These are phyloP conservation scores for Agrocybe praecox DNA, from an alignment of 768 basidiomycete species.

Conservation along the genomic window DNA sequence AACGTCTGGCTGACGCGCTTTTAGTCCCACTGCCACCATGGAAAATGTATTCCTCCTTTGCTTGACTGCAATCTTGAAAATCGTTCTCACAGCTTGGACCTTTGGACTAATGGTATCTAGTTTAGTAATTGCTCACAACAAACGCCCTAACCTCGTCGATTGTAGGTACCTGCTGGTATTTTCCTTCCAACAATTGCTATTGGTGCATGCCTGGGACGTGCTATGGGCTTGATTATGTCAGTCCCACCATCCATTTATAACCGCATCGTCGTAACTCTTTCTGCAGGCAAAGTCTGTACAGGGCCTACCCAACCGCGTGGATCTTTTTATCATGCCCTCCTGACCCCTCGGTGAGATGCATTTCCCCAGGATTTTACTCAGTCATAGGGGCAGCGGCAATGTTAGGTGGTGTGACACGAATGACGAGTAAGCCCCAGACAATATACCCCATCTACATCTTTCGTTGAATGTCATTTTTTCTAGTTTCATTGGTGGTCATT, in stretches of 20 bases:
- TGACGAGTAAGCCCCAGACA: conserved; percentile 57
- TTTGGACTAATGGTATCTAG: conserved; percentile 73
- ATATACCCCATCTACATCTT: not conserved
- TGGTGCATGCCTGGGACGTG: conserved; percentile 73
- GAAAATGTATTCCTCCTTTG: conserved; percentile 70
- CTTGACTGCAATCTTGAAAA: conserved; percentile 62
- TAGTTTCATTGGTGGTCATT: conserved; percentile 77
- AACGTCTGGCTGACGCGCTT: not conserved
- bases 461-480: not conserved
- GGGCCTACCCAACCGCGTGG: conserved; percentile 68
- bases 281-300: conserved; percentile 64
- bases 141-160: too few relatives aligned
- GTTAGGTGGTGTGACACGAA: conserved; percentile 75
- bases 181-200: conserved; percentile 78
- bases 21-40: conserved; percentile 64
- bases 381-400: conserved; percentile 78
- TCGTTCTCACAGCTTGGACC: conserved; percentile 72
- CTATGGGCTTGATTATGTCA: conserved; percentile 68
- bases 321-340: conserved; percentile 74
- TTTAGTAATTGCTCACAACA: not conserved
- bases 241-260: conserved; percentile 19
- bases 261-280: conserved; percentile 4
- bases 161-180: conserved; percentile 73
- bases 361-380: conserved; percentile 78
- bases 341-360: conserved; percentile 66